Evolutionary conservation across 306 rosid species (phyloP).

Genomic region (Vicia faba): DNA sequence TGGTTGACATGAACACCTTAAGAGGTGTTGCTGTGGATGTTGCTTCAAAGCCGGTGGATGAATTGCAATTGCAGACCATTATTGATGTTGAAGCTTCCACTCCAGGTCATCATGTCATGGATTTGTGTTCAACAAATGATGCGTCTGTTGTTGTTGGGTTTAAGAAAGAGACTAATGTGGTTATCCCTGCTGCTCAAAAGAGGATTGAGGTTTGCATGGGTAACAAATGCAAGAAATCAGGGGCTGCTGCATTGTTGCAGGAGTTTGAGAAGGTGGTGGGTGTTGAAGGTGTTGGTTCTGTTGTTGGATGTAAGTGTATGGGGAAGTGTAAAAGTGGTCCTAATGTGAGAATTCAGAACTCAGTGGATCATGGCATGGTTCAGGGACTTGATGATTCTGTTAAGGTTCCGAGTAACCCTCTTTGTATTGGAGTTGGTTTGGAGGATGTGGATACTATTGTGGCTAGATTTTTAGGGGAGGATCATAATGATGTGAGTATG

Average conservation of each 20-base stretch:
- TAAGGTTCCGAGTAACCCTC: slow-evolving; percentile 54
- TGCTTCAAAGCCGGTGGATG: slow-evolving; percentile 36
- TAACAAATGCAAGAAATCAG: slow-evolving; percentile 69
- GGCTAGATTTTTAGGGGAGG: slow-evolving; percentile 53
- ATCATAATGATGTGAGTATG: slow-evolving; percentile 34
- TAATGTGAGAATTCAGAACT: slow-evolving; percentile 65
- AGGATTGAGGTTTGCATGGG: slow-evolving; percentile 97
- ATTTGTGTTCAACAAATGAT: slow-evolving; percentile 36
- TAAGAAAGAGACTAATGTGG: slow-evolving; percentile 21
- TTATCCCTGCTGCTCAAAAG: slow-evolving; percentile 33
- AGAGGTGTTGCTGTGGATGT: slow-evolving; percentile 42
- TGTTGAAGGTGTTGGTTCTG: slow-evolving; percentile 61
- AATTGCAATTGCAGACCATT: slow-evolving; percentile 5
- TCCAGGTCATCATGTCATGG: slow-evolving; percentile 19
- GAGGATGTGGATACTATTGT: slow-evolving; percentile 74
- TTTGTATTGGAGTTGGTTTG: slow-evolving; percentile 74
- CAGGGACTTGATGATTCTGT: slow-evolving; percentile 47
- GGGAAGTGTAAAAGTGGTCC: slow-evolving; percentile 92
- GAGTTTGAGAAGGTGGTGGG: slow-evolving; percentile 68
- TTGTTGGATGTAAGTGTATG: slow-evolving; percentile 86
- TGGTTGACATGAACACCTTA: slow-evolving; percentile 46
- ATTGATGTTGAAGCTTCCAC: slow-evolving; percentile 6
- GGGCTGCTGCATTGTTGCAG: slow-evolving; percentile 62
- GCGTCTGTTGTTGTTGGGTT: slow-evolving; percentile 18
- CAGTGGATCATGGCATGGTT: slow-evolving; percentile 34